phyloP scores from a whole-genome alignment of 2,329 filamentous ascomycete species.

The Venturia oleaginea region DNA sequence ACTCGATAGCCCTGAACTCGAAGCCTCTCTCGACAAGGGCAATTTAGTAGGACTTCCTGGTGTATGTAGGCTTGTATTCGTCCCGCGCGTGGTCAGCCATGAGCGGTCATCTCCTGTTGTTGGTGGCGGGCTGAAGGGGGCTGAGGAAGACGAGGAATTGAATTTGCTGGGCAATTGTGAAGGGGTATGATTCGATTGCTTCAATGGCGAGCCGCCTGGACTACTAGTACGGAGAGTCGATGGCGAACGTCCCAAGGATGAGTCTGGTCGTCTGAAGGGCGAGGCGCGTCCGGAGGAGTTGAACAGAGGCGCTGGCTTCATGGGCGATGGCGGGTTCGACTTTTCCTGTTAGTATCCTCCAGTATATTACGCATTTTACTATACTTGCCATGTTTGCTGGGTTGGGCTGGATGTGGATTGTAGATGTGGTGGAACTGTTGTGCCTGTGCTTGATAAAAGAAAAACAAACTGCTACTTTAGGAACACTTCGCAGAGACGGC shows the following conservation, averaged over 20 bases:
- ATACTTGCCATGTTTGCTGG: background rate
- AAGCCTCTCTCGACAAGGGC: background rate
- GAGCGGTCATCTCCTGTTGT: conserved; percentile 11
- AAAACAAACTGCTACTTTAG: background rate
- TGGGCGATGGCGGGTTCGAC: conserved; percentile 21
- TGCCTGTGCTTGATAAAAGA: background rate
- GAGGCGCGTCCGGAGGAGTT: conserved; percentile 36
- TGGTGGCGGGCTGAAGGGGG: background rate
- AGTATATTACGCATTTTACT: background rate
- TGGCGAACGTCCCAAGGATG: conserved; percentile 29
- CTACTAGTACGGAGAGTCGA: conserved; percentile 25
- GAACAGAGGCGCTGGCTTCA: conserved; percentile 34
- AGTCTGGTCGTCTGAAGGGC: conserved; percentile 35
- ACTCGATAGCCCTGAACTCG: background rate
- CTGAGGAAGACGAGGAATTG: conserved; percentile 12
- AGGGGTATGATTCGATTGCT: conserved; percentile 14
- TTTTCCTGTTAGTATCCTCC: background rate
- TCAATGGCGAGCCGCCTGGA: conserved; percentile 14
- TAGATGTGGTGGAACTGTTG: conserved; percentile 4
- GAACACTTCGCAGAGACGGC: background rate
- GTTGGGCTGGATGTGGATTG: background rate
- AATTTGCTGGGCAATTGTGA: conserved; percentile 18
- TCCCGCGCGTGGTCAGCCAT: conserved; percentile 10
- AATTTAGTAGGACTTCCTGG: conserved; percentile 15
- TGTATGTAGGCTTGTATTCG: background rate